Percentiles rank a stretch among this genome's conserved stretches.
These are phyloP conservation scores for Candida verbasci DNA, from an alignment of 805 yeast species.

Conservation along the genomic window DNA sequence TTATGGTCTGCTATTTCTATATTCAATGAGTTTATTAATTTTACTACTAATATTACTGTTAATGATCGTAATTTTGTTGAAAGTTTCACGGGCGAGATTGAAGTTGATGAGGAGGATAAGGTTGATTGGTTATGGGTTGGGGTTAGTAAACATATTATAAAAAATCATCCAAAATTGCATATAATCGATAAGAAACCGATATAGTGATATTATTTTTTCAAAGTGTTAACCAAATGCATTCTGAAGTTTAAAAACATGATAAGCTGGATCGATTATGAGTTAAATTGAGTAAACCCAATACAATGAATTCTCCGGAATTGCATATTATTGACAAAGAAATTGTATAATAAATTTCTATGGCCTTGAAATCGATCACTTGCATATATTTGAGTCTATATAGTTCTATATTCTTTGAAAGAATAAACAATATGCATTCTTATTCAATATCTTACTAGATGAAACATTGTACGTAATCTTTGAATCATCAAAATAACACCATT, in stretches of 20 bases:
- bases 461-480: conserved; percentile 56
- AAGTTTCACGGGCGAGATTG: conserved; percentile 63
- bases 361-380: too few relatives aligned
- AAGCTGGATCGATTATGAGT: too few relatives aligned
- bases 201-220: too few relatives aligned
- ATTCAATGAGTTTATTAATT: conserved; percentile 76
- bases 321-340: too few relatives aligned
- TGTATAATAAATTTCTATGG: too few relatives aligned
- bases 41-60: conserved; percentile 70
- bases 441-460: conserved; percentile 50
- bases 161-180: conserved; percentile 50
- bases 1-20: conserved; percentile 90
- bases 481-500: conserved; percentile 86
- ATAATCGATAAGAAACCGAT: conserved; percentile 14
- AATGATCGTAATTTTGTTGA: conserved; percentile 85
- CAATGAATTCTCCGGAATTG: too few relatives aligned
- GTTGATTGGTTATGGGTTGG: conserved; percentile 69
- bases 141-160: conserved; percentile 52
- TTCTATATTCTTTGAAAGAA: conserved; percentile 55
- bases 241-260: too few relatives aligned
- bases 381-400: background rate
- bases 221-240: too few relatives aligned
- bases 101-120: conserved; percentile 38
- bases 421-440: conserved; percentile 76
- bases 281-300: too few relatives aligned